phyloP scores from a whole-genome alignment of 2,329 filamentous ascomycete genomes.

The Alternaria consortialis region DNA sequence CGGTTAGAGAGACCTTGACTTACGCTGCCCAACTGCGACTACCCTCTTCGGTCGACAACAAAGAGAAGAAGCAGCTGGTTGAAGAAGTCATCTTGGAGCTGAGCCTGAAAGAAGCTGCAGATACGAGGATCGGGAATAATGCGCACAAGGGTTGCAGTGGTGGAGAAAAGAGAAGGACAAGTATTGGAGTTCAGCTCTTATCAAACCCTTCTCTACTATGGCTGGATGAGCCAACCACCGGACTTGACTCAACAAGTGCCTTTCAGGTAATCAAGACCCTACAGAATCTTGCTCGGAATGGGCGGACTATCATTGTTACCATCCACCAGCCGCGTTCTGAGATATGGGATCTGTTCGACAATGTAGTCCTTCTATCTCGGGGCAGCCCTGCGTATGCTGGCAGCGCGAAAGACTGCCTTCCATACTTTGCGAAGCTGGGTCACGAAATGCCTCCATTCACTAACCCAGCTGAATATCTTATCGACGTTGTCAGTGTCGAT shows the following conservation, averaged over 20 bases:
- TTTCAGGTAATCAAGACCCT: constrained; percentile 76
- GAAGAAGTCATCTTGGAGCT: constrained; percentile 80
- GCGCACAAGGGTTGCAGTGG: constrained; percentile 79
- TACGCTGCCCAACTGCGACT: constrained; percentile 78
- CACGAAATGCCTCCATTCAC: constrained; percentile 74
- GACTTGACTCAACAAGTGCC: constrained; percentile 78
- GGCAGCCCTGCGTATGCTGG: constrained; percentile 76
- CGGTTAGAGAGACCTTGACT: constrained; percentile 76
- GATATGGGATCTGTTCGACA: constrained; percentile 81
- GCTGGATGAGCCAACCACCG: constrained; percentile 81
- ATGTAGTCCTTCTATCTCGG: constrained; percentile 72
- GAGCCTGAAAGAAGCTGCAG: constrained; percentile 78
- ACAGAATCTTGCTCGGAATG: constrained; percentile 72
- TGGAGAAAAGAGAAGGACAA: constrained; percentile 79
- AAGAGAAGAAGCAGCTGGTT: constrained; percentile 70
- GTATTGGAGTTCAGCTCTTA: constrained; percentile 80
- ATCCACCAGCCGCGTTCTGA: constrained; percentile 82
- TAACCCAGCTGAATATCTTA: constrained; percentile 79
- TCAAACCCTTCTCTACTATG: constrained; percentile 81
- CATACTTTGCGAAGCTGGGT: constrained; percentile 70
- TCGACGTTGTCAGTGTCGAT: constrained; percentile 78
- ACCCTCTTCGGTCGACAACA: constrained; percentile 66
- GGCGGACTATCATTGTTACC: constrained; percentile 75
- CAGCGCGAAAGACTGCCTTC: constrained; percentile 63
- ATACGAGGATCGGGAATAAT: constrained; percentile 76